Evolutionary conservation across 306 rosid species (phyloP).

Genomic region (Corylus avellana): DNA sequence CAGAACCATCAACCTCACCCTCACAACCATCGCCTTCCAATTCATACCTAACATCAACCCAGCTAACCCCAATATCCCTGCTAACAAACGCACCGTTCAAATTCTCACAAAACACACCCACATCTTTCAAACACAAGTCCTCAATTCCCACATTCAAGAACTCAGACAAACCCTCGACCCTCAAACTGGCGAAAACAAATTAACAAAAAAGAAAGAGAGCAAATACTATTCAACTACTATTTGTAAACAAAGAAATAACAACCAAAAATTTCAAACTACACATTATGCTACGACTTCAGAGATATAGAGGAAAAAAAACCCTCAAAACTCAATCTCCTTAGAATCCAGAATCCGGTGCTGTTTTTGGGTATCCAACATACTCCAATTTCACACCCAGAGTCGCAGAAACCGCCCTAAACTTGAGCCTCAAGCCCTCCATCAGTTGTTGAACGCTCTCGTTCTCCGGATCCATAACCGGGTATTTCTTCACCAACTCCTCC

Average conservation of each 20-base stretch:
- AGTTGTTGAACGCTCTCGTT: slow-evolving; percentile 54
- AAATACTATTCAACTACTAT: too few relatives aligned
- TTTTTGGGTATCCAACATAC: slow-evolving; percentile 57
- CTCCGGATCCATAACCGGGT: slow-evolving; percentile 76
- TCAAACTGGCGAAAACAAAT: slow-evolving; percentile 48
- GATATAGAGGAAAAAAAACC: too few relatives aligned
- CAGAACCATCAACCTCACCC: slow-evolving; percentile 18
- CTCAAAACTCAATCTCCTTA: slow-evolving; percentile 35
- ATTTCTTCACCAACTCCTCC: slow-evolving; percentile 61
- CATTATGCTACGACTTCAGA: too few relatives aligned
- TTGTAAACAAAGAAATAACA: too few relatives aligned
- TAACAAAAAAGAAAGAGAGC: slow-evolving; percentile 37
- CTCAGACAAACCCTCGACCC: slow-evolving; percentile 30
- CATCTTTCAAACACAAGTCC: slow-evolving; percentile 15
- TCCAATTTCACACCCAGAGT: slow-evolving; percentile 69
- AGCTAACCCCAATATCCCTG: slow-evolving; percentile 54
- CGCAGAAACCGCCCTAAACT: slow-evolving; percentile 66
- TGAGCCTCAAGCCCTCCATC: slow-evolving; percentile 69
- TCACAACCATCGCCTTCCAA: slow-evolving; percentile 6
- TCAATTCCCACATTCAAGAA: slow-evolving; percentile 30
- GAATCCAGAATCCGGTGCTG: slow-evolving; percentile 43
- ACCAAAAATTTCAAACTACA: too few relatives aligned
- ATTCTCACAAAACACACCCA: slow-evolving; percentile 34
- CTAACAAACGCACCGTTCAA: slow-evolving; percentile 43
- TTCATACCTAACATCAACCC: slow-evolving; percentile 50